A percentile compares a stretch with the other conserved stretches of the same genome.
Evolutionary conservation across 345 rosid genomes (phyloP).

Genomic region (Dovyalis caffra): DNA sequence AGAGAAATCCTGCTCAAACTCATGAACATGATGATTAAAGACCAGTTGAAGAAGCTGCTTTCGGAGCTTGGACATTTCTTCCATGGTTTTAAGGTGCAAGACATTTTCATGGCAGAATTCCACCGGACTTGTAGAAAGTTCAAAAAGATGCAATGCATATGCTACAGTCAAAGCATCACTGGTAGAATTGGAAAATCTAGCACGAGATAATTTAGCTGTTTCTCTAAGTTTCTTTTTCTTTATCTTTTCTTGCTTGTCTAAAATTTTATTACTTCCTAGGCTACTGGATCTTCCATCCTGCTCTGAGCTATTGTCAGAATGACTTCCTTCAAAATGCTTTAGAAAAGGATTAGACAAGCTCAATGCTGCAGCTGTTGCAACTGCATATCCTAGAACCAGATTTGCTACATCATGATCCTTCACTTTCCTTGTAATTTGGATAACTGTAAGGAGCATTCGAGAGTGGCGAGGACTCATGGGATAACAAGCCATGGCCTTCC

Average conservation of each 20-base stretch:
- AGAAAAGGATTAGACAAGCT: constrained; percentile 76
- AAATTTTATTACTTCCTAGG: constrained; percentile 17
- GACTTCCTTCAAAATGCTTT: constrained; percentile 47
- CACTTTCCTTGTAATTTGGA: constrained; percentile 48
- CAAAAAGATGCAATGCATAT: constrained; percentile 71
- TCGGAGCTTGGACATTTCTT: constrained; percentile 86
- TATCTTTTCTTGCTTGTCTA: constrained; percentile 49
- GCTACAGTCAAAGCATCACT: constrained; percentile 81
- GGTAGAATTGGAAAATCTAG: constrained; percentile 67
- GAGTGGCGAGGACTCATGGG: constrained; percentile 96
- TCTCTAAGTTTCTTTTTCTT: constrained; percentile 61
- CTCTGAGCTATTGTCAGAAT: constrained; percentile 29
- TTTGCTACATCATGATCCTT: constrained; percentile 47
- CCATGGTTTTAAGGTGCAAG: constrained; percentile 78
- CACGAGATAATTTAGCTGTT: constrained; percentile 45
- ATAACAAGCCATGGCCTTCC: constrained; percentile 81
- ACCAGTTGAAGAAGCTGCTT: constrained; percentile 76
- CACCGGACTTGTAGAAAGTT: constrained; percentile 39
- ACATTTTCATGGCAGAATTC: constrained; percentile 59
- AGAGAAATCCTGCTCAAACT: constrained; percentile 44
- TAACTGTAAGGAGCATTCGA: constrained; percentile 81
- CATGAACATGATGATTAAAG: constrained; percentile 43
- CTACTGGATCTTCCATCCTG: constrained; percentile 19
- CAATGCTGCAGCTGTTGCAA: constrained; percentile 79
- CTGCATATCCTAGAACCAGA: constrained; percentile 69